phyloP scores from a whole-genome alignment of 768 basidiomycete species.

The Gloeostereum incarnatum region DNA sequence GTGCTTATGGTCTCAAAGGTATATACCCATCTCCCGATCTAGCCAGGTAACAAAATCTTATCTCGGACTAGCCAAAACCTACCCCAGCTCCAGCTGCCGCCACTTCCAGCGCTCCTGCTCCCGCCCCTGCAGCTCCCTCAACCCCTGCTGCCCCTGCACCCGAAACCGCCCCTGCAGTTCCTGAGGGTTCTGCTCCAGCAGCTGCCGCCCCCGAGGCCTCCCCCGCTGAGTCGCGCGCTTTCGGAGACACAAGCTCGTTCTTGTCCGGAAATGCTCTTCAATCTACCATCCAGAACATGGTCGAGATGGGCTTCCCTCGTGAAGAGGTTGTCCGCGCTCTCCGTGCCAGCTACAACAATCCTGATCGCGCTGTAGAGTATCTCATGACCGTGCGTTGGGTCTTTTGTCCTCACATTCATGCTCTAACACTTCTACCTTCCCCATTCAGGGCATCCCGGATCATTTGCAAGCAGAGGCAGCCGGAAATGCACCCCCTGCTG shows the following conservation, averaged over 20 bases:
- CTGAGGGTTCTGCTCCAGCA: conserved; percentile 22
- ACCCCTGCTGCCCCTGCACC: conserved; percentile 21
- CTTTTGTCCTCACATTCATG: conserved; percentile 2
- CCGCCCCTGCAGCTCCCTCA: conserved; percentile 10
- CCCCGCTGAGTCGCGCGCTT: conserved; percentile 21
- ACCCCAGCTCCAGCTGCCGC: conserved; percentile 25
- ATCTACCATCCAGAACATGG: conserved; percentile 70
- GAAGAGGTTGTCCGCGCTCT: conserved; percentile 81
- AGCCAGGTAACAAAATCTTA: conserved; percentile 1
- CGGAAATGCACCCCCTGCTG: conserved; percentile 21
- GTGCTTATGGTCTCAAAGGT: conserved; percentile 99
- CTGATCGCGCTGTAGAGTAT: conserved; percentile 97
- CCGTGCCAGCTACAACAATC: conserved; percentile 94
- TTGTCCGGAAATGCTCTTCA: conserved; percentile 73
- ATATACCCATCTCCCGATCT: conserved; percentile 8
- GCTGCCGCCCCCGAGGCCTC: conserved; percentile 25
- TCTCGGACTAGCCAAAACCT: conserved; percentile 41
- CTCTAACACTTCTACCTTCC: conserved; percentile 5
- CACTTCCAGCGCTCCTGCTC: conserved; percentile 21
- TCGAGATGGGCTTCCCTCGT: conserved; percentile 89
- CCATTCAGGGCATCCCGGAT: conserved; percentile 66
- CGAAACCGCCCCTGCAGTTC: conserved; percentile 20
- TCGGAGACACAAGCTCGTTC: conserved; percentile 50
- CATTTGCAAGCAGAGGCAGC: conserved; percentile 49
- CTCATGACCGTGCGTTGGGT: conserved; percentile 67